phyloP scores from a whole-genome alignment of 2,329 filamentous ascomycete genomes.

The Exophiala aquamarina region DNA sequence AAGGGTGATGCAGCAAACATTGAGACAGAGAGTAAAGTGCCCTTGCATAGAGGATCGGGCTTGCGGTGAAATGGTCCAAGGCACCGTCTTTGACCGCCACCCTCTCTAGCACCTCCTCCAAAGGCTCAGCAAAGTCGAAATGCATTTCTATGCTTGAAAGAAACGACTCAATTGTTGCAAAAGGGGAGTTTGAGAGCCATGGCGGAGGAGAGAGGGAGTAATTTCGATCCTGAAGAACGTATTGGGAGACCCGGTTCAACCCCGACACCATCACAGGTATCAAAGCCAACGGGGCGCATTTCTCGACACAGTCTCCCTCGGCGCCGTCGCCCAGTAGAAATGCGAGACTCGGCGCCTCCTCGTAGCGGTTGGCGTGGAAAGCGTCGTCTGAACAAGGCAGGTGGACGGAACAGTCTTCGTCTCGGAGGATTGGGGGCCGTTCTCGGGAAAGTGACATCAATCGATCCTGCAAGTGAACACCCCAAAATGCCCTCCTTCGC shows the following conservation, averaged over 20 bases:
- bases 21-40: conserved; percentile 36
- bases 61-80: conserved; percentile 26
- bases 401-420: no score
- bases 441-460: no score
- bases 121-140: conserved; percentile 3
- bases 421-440: no score
- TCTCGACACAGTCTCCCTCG: no score
- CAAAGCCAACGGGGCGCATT: background rate
- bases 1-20: conserved; percentile 37
- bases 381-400: no score
- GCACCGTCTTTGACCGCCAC: conserved; percentile 3
- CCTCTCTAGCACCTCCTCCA: background rate
- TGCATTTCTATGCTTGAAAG: conserved; percentile 11
- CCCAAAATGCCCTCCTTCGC: no score
- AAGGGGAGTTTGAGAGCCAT: conserved; percentile 10
- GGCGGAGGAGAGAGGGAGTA: background rate
- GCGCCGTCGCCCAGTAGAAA: no score
- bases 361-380: no score
- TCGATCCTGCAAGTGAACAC: no score
- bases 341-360: no score
- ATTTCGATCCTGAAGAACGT: conserved; percentile 13
- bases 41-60: conserved; percentile 33
- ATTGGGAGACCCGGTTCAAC: conserved; percentile 14
- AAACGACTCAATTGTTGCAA: conserved; percentile 14
- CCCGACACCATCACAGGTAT: conserved; percentile 6